Percentiles rank a stretch among this genome's conserved stretches.
Evolutionary conservation across 2,329 filamentous ascomycete genomes (phyloP).

Genomic region (Aspergillus awamori): DNA sequence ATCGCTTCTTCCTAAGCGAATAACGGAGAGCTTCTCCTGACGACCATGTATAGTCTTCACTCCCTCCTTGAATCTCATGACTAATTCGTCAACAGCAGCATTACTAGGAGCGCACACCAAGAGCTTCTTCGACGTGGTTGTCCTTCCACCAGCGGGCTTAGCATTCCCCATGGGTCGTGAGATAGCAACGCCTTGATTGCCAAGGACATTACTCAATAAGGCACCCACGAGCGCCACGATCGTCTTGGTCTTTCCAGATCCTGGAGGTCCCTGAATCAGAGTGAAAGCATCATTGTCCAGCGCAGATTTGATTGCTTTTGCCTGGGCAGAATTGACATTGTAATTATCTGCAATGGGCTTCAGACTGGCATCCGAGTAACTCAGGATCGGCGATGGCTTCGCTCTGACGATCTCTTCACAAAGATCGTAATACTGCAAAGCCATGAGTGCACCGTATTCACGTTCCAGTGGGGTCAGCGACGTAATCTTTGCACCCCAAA

Average conservation of each 20-base stretch:
- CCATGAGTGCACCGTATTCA: slow-evolving; percentile 89
- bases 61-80: slow-evolving; percentile 86
- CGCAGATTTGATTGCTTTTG: slow-evolving; percentile 86
- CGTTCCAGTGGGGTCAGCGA: slow-evolving; percentile 94
- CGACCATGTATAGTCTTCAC: slow-evolving; percentile 76
- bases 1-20: slow-evolving; percentile 87
- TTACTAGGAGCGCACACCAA: slow-evolving; percentile 98
- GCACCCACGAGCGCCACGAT: slow-evolving; percentile 95
- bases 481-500: slow-evolving; percentile 80
- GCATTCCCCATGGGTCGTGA: slow-evolving; percentile 45
- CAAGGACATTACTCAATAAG: slow-evolving; percentile 66
- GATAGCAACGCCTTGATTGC: slow-evolving; percentile 53
- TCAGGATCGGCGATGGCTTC: slow-evolving; percentile 84
- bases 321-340: slow-evolving; percentile 83
- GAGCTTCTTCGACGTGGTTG: slow-evolving; percentile 71
- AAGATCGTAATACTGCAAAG: slow-evolving; percentile 91
- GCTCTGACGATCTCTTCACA: slow-evolving; percentile 89
- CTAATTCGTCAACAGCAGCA: slow-evolving; percentile 93
- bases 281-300: slow-evolving; percentile 97
- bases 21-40: slow-evolving; percentile 76
- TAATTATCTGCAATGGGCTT: slow-evolving; percentile 73
- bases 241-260: slow-evolving; percentile 97
- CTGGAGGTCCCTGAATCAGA: slow-evolving; percentile 90
- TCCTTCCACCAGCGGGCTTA: slow-evolving; percentile 35
- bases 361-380: slow-evolving; percentile 75